Base-by-base conservation (phyloP, 2,329 filamentous ascomycete genomes). In the Stenocarpella maydis region DNA sequence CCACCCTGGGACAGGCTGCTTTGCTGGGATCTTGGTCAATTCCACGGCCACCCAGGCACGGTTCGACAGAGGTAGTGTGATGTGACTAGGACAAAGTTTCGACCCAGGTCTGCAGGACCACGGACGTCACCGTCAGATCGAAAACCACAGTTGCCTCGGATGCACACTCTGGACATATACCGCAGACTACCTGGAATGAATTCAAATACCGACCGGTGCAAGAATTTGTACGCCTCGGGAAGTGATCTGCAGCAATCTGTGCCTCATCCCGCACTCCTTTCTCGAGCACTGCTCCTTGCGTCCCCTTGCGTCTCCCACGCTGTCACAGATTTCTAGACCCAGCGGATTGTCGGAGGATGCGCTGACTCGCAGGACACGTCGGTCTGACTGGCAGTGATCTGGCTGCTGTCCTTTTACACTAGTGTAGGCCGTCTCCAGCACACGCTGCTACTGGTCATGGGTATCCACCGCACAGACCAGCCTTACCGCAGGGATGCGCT, bases 161-260 rank as follows among this genome's bases (percentile, higher is more conserved):
- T 49, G 50, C 43, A 31, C 52, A 26, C 12, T 28, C 21, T 58
- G 19, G 28, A 34, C 21, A 19, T 39, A 15, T 21, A 50, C 34
- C 43, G 31, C 52, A 58, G 28, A 39, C 24, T 53, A n/a, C 34
- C 52, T 43, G 52, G 52, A 49, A 58, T 58, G 65, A 67, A 49
- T 39, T 58, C 65, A 67, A 66, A 67, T 55, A 47, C 52, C 64
- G 52, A 66, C n/a, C 15, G 26, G 5, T 26, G 41, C 55, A 45
- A 61, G 41, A 61, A 47, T 47, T 47, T 63, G 39, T 31, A 55
- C 49, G 21, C 37, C 28, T 34, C 53, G 39, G 65, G 31, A 49
- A 45, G 39, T 63, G 68, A 67, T 67, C 64, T 65, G 68, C 68
- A 67, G 68, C 53, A 67, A 61, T 39, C 49, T 52, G 47, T 69